Conservation (phyloP, 805 yeast species). For the Metschnikowia borealis region DNA sequence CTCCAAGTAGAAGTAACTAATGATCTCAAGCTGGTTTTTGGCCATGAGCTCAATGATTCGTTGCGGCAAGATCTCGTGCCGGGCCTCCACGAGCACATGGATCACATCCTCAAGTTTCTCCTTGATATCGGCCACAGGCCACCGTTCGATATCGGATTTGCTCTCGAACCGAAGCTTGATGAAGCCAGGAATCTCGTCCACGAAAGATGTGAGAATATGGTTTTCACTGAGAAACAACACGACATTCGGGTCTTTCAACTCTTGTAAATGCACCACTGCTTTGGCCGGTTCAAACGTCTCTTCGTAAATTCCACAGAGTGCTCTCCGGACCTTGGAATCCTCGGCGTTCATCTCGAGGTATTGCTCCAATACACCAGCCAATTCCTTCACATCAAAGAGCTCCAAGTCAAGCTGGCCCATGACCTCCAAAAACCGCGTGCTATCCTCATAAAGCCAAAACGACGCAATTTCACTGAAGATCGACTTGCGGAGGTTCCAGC, state of each 20-base stretch:
- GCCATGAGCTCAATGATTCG: constrained; percentile 47
- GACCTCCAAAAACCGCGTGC: constrained; percentile 37
- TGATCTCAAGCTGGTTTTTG: constrained; percentile 38
- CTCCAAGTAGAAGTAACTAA: constrained; percentile 65
- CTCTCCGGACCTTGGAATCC: constrained; percentile 30
- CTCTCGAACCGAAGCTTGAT: constrained; percentile 38
- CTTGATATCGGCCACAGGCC: constrained; percentile 41
- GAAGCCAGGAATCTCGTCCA: constrained; percentile 49
- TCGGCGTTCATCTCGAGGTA: constrained; percentile 28
- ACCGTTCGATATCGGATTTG: constrained; percentile 31
- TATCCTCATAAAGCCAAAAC: constrained; percentile 35
- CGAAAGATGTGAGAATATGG: constrained; percentile 55
- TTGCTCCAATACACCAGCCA: constrained; percentile 47
- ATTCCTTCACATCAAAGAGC: constrained; percentile 44
- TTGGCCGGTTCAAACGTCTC: constrained; percentile 52
- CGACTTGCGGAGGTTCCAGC: constrained; percentile 28
- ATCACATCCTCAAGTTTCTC: constrained; percentile 43
- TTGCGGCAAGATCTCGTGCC: constrained; percentile 61
- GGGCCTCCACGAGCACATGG: constrained; percentile 52
- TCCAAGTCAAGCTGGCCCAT: constrained; percentile 55
- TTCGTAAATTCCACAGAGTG: constrained; percentile 52
- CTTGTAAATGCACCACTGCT: constrained; percentile 64
- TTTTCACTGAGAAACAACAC: constrained; percentile 56
- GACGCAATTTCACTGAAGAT: constrained; percentile 43
- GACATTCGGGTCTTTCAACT: constrained; percentile 49